Base-by-base conservation (phyloP, 768 basidiomycete species). In the Boletus rex-veris region DNA sequence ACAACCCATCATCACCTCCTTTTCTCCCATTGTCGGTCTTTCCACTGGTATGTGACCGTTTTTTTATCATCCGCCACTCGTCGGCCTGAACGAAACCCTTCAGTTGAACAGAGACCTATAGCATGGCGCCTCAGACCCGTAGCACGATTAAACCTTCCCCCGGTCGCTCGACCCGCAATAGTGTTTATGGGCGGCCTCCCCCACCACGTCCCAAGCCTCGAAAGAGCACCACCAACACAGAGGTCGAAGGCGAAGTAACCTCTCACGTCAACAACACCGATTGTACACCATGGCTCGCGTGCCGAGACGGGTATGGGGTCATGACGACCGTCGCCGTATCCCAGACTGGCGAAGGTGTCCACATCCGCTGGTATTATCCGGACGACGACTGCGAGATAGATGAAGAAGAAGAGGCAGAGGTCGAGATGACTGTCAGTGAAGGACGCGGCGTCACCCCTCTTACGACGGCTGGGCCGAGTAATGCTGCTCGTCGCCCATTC, bases 81-180 rank as follows among this genome's bases (percentile, higher is more conserved):
- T 31, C 5, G 6, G 14, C 31, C 37, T 54, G 33, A 54, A 41
- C 4, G 1, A 19, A 4, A 3, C 14, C 9, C 0, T 15, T 31
- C 8, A 54, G 38, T 36, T 16, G 21, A 49, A 33, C 56, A 40
- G 28, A 6, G 8, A 54, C 50, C 2, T 30, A 45, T 36, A 41
- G 10, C 28, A 69, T 69, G 67, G 53, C 67, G n/a, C 68, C 67
- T 37, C 62, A 56, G 42, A 67, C 67, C 0, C 60, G 63, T 18
- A 68, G 58, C 30, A 15, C 52, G n/a, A 14, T 46, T 39, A 68
- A 57, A 31, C 1, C 38, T 21, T 59, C 63, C 4, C 55, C 62
- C 0, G 57, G 58, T 38, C 60, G 63, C 46, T 24, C 31, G 4
- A 62, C 67, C 4, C 58, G 58, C 52, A 69, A 69, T 28, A 67